Evolutionary conservation across 495 filamentous ascomycete genomes (phyloP).

Genomic region (Hyaloscypha variabilis): DNA sequence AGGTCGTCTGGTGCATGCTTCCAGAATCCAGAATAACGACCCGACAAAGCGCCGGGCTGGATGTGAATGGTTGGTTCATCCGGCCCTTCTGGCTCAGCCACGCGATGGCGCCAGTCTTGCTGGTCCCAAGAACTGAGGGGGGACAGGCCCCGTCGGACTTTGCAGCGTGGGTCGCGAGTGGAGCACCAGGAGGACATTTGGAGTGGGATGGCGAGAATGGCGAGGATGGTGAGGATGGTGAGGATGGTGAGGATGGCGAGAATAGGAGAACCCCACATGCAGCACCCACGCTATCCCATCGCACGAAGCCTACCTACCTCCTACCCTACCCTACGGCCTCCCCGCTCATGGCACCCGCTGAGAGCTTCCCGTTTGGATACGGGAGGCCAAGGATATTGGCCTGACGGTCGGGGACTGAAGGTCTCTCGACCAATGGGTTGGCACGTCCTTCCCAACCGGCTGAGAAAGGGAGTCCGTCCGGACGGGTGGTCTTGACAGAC

Average conservation of each 20-base stretch:
- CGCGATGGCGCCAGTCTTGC: not conserved
- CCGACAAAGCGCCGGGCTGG: not conserved
- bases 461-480: not conserved
- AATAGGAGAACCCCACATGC: not conserved
- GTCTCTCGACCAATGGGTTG: not conserved
- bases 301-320: not conserved
- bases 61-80: not conserved
- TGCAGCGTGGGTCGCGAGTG: not conserved
- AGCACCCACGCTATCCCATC: not conserved
- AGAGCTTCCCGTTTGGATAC: not conserved
- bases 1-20: not conserved
- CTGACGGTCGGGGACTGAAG: not conserved
- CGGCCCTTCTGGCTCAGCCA: conserved; percentile 20
- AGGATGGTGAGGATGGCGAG: no score
- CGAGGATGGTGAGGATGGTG: no score
- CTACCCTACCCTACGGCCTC: not conserved
- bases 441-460: not conserved
- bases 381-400: not conserved
- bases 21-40: not conserved
- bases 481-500: not conserved
- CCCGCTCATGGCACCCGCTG: not conserved
- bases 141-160: not conserved
- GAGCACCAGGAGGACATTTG: not conserved
- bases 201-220: no score
- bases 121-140: not conserved